Evolutionary conservation across 202 grass and related monocot species (phyloP), one percentile per base, ranked within the genome.

Genomic region (Eragrostis tef): DNA sequence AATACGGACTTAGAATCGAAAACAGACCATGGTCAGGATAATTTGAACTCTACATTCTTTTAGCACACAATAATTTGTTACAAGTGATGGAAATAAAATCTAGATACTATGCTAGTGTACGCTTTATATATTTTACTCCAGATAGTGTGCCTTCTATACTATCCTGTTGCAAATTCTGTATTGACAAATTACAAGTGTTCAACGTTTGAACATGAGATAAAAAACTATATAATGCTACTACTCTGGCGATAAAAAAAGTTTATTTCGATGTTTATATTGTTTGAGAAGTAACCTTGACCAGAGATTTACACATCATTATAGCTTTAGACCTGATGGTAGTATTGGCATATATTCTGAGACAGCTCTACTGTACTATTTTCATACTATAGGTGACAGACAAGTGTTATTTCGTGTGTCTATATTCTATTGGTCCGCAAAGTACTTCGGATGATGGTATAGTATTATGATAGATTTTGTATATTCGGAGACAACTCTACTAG

Each of bases 1-100:
- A 67, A 79, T 8, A 64, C 67, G 43, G 8, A 62, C 42, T 46
- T 68, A 78, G 47, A 59, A 56, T 64, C 7, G 1, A 24, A 79
- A 73, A 42, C 0, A 16, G 27, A 58, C 24, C 51, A 70, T 58
- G 15, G n/a, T 31, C 44, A 20, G 49, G 57, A 39, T 73, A 59
- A 77, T 20, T 64, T 44, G 46, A 79, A 56, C 20, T 31, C n/a
- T 42, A 68, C 44, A 25, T 67, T 42, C 29, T 56, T 54, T 67
- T 57, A 47, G 9, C 34, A 76, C 13, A 61, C 27, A 59, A 39
- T 6, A 10, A 75, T 43, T 39, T 42, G 39, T 54, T 16, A 49
- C 80, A 27, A 54, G 9, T 3, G 8, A 73, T 27, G n/a, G 60
- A 20, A 75, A 57, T 56, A 79, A 16, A 24, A 9, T 83, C 48